Base-by-base conservation (phyloP, 2,329 filamentous ascomycete species). In the Alternaria arborescens region DNA sequence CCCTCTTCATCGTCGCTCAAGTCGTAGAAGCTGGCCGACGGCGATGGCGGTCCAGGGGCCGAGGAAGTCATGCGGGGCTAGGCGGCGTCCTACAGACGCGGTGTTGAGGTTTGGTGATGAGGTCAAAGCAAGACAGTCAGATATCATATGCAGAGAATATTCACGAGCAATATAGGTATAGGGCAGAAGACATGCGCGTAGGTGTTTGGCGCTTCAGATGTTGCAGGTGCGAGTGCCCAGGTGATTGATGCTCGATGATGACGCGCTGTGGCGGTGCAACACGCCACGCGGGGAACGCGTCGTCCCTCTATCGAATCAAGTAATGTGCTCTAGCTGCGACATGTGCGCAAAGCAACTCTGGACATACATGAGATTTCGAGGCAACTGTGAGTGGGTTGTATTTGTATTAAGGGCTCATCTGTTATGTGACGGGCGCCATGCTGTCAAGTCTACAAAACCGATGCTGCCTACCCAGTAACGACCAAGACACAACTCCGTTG, bases 1-100 rank as follows among this genome's bases (percentile, higher is more conserved):
- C 91, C 91, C 80, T 98, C 95, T 66, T 97, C 94, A 74, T 97
- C 93, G 82, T 99, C 96, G 79, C 92, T 97, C 85, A 98, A 85
- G 74, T 94, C 94, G 83, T 97, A 97, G 83, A 94, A 95, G 72
- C 93, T 97, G 53, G 89, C 92, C 3, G 91, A 87, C 2, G 94
- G 93, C 36, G 94, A 97, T 14, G 88, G 84, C 44, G 84, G 82
- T 58, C 71, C 70, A 51, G 69, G 62, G 52, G 63, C 59, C 46
- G 71, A 69, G 46, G 75, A 74, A 50, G 71, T 69, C 76, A 79
- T 79, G 64, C 58, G 64, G 70, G 69, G 72, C 58, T 58, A 60
- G 32, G 48, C 28, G 41, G 44, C 30, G 36, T 22, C 52, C 41
- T 26, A 38, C 30, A 56, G 60, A 34, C 42, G 57, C 20, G 14